Conservation (phyloP, 2,329 filamentous ascomycete genomes). For the Gremmenia infestans region DNA sequence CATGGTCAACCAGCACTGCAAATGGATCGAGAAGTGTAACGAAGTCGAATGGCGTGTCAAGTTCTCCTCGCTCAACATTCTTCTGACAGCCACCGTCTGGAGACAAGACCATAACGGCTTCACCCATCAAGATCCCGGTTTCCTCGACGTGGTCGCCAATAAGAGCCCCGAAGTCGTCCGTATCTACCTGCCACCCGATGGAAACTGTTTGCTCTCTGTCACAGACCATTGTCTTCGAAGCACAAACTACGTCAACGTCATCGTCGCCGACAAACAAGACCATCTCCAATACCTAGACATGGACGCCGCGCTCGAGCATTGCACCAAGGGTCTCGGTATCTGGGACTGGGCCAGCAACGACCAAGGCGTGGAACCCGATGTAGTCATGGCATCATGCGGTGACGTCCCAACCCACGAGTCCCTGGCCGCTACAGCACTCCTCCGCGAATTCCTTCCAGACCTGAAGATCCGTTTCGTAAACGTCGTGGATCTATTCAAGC, state of each 20-base stretch:
- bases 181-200: constrained; percentile 76
- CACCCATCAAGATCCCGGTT: constrained; percentile 75
- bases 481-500: constrained; percentile 74
- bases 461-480: constrained; percentile 77
- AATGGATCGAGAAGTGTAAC: constrained; percentile 78
- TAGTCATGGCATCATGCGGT: constrained; percentile 72
- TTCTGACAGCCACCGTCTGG: constrained; percentile 75
- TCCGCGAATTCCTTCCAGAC: constrained; percentile 65
- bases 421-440: constrained; percentile 67
- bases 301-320: constrained; percentile 68
- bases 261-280: constrained; percentile 75
- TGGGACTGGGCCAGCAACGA: constrained; percentile 76
- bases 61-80: constrained; percentile 71
- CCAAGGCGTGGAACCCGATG: constrained; percentile 60
- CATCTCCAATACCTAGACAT: constrained; percentile 72
- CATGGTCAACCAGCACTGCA: constrained; percentile 84
- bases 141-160: constrained; percentile 74
- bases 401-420: constrained; percentile 71
- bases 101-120: constrained; percentile 81
- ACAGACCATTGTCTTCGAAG: constrained; percentile 72
- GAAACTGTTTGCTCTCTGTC: constrained; percentile 70
- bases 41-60: constrained; percentile 73
- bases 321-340: constrained; percentile 73
- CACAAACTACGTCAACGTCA: constrained; percentile 74
- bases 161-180: constrained; percentile 76